A percentile compares a stretch with the other conserved stretches of the same genome.
Evolutionary conservation across 768 basidiomycete genomes (phyloP).

Genomic region (Tulasnella sp.): DNA sequence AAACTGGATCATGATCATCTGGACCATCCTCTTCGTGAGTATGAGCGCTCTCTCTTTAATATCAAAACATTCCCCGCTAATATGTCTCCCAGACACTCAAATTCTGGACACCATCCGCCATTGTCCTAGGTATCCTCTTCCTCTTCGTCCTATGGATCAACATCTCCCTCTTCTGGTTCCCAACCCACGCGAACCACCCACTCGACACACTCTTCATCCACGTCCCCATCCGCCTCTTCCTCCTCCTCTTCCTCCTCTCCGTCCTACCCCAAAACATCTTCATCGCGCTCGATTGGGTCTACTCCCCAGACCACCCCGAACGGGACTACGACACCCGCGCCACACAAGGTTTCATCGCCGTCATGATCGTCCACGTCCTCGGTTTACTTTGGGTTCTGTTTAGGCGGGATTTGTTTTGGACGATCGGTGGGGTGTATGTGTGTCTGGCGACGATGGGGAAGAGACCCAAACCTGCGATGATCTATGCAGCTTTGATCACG

Average conservation of each 20-base stretch:
- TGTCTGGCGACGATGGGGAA: conserved; percentile 56
- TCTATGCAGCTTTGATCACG: conserved; percentile 50
- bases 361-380: conserved; percentile 51
- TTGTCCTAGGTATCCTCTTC: conserved; percentile 60
- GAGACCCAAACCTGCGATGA: conserved; percentile 50
- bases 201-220: conserved; percentile 79
- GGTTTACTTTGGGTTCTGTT: conserved; percentile 46
- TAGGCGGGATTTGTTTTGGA: conserved; percentile 63
- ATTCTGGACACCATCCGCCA: conserved; percentile 65
- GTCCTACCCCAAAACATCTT: conserved; percentile 47
- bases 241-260: conserved; percentile 55
- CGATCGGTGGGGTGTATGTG: conserved; percentile 57
- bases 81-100: conserved; percentile 44
- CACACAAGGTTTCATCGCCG: conserved; percentile 63
- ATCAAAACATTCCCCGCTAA: neutral
- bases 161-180: conserved; percentile 60
- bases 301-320: conserved; percentile 41
- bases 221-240: conserved; percentile 69
- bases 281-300: conserved; percentile 57
- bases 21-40: conserved; percentile 67
- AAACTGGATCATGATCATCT: conserved; percentile 70
- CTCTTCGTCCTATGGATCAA: conserved; percentile 71
- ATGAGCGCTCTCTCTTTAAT: neutral
- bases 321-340: conserved; percentile 46
- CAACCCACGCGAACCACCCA: conserved; percentile 40